phyloP scores from a whole-genome alignment of 345 rosid genomes.

The Aquilaria yunnanensis region DNA sequence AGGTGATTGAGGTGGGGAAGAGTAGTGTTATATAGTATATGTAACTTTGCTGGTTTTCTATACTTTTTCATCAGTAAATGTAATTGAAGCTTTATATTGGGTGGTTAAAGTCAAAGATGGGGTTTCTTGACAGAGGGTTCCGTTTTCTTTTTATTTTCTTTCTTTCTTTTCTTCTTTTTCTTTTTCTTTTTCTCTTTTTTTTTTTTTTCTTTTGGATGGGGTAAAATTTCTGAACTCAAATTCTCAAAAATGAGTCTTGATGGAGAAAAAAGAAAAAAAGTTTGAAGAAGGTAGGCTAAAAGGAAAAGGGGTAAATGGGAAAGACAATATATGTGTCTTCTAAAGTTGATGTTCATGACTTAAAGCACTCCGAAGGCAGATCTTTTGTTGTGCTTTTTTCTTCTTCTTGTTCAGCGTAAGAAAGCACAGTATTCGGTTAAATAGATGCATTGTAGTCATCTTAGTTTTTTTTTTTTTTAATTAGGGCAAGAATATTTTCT shows the following conservation, averaged over 20 bases:
- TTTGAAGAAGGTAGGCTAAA: constrained; percentile 8
- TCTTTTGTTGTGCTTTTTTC: too few species aligned
- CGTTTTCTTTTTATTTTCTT: constrained; percentile 3
- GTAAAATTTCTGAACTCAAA: constrained; percentile 15
- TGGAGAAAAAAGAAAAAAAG: constrained; percentile 22
- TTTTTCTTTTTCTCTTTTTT: constrained; percentile 3
- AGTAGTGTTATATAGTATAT: constrained; percentile 12
- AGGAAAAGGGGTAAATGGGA: constrained; percentile 15
- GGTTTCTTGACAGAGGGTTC: too few species aligned
- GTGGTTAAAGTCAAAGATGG: too few species aligned
- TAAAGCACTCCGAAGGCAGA: background rate
- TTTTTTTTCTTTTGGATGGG: background rate
- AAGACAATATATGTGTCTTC: constrained; percentile 11
- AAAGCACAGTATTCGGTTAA: too few species aligned
- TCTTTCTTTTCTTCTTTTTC: background rate
- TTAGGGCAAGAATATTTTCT: too few species aligned
- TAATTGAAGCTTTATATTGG: background rate
- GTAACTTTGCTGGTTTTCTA: constrained; percentile 14
- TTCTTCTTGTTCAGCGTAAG: too few species aligned
- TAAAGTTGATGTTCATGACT: background rate
- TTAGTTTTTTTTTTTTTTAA: too few species aligned
- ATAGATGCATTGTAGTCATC: too few species aligned
- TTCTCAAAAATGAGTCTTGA: constrained; percentile 28
- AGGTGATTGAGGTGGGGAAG: constrained; percentile 1
- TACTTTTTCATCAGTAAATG: background rate